Evolutionary conservation across 208 protist genomes (phyloP), one percentile per base, ranked within the genome.

Genomic region (Wallacemonas rigidus): DNA sequence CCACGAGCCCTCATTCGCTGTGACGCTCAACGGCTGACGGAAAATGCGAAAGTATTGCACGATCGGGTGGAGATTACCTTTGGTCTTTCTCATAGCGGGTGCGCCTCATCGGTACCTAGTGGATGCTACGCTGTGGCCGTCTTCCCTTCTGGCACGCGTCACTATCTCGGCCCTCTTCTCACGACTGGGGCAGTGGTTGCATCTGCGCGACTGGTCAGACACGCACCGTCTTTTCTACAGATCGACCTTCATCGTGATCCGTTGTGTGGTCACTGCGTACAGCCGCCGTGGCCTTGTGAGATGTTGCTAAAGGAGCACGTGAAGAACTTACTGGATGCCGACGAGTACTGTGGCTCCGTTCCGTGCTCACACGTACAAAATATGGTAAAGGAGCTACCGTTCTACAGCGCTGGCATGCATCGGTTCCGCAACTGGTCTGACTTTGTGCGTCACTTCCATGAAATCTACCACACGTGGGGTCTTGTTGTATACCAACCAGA

Each of bases 301-400:
- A 79, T 91, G 71, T 78, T 92, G 47, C 75, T 95, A 69, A 88
- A 82, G 57, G 82, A 92, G 70, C 83, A 92, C 53, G 77, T 92
- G 11, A 76, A 79, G 39, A 74, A 71, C 5, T 80, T 95, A 41
- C 50, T 95, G 54, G 87, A 89, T n/a, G 85, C 85, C 69, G 86
- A 95, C 67, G 83, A 85, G 51, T 84, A 82, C 68, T 85, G 83
- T 54, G 90, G 87, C 15, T 92, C 85, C 12, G 62, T 95, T 39
- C 70, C 81, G 0, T 80, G 81, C 9, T 82, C 85, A 47, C 83
- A 92, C 76, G 62, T 93, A 9, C 87, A 93, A 57, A 95, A 95
- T 71, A 70, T 86, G 38, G 88, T 93, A 55, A 76, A 80, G 15
- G 81, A 85, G 11, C 67, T 95, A 2, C 90, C 87, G 0, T 93